Base-by-base conservation (phyloP, 1,139 yeast genomes). In the Spencermartinsiella ligniputridi region DNA sequence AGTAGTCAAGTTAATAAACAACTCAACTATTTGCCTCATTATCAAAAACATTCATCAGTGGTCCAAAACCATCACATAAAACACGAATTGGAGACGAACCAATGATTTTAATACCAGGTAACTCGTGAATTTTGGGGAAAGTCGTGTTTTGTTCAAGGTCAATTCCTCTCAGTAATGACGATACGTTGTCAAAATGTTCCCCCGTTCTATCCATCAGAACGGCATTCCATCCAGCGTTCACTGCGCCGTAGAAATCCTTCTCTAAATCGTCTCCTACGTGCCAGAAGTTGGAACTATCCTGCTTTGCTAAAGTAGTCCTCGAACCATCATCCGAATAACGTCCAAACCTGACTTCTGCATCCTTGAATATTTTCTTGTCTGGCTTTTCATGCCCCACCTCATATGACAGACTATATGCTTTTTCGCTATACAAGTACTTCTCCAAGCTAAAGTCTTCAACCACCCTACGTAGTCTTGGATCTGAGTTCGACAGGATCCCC, bases 401-500 rank as follows among this genome's bases (percentile, higher is more conserved):
- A 34, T 55, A 55, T 6, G 61, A 55, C 8, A 60, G 35, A 35
- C 50, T 52, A 2, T 53, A 43, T 11, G 38, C 29, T 15, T 32
- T 24, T 9, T 35, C 27, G 44, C 32, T 3, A 16, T 37, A 21
- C 33, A 52, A 41, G 30, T 41, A 46, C 19, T 48, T 20, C n/a
- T 37, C 33, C 29, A 54, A 37, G 3, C 52, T 58, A 17, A 57
- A 42, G 20, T 42, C 48, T 3, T 50, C 42, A 3, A 60, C 40
- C 6, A 59, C 46, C 8, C n/a, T 18, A 15, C 52, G 37, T 27
- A 56, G 46, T 21, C 60, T 37, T 4, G 61, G 54, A 36, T 60
- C 64, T 11, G 60, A 52, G 35, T 60, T 59, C 13, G 61, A 54
- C n/a, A 60, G 33, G 3, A 60, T 42, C n/a, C 57, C 62, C 37